Evolutionary conservation across 805 yeast species (phyloP).

Genomic region (Zygoascus biomembranicola): DNA sequence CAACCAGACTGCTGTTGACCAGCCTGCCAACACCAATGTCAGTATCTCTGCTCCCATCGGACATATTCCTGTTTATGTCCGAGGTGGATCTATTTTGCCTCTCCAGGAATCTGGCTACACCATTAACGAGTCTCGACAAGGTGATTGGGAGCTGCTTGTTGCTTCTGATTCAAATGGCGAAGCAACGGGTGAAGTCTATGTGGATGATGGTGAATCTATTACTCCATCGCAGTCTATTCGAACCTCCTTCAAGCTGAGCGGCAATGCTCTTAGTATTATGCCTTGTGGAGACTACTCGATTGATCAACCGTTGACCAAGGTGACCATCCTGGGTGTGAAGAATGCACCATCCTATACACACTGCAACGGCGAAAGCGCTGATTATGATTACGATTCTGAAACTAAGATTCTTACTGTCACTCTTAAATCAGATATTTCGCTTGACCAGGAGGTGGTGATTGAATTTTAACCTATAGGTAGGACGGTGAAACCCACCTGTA

Average conservation of each 20-base stretch:
- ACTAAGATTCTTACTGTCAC: neutral
- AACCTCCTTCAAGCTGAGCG: neutral
- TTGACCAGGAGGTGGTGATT: neutral
- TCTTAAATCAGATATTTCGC: neutral
- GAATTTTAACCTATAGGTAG: too few species aligned
- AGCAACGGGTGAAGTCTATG: slow-evolving; percentile 51
- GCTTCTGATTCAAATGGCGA: slow-evolving; percentile 39
- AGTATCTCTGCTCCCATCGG: slow-evolving; percentile 39
- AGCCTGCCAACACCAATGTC: slow-evolving; percentile 32
- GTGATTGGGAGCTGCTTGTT: slow-evolving; percentile 35
- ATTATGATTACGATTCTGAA: neutral
- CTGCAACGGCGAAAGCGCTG: neutral
- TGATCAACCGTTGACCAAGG: neutral
- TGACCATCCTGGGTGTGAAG: neutral
- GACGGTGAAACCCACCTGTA: too few species aligned
- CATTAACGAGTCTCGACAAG: slow-evolving; percentile 3
- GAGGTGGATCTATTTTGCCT: slow-evolving; percentile 78
- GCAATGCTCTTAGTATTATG: neutral
- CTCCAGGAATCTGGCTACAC: slow-evolving; percentile 63
- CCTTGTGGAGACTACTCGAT: neutral
- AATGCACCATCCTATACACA: neutral
- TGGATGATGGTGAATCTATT: slow-evolving; percentile 68
- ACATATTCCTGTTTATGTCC: slow-evolving; percentile 60
- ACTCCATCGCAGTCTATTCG: neutral
- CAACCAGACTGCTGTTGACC: slow-evolving; percentile 8